Evolutionary conservation across 2,329 filamentous ascomycete species (phyloP).

Genomic region (Septoria linicola): DNA sequence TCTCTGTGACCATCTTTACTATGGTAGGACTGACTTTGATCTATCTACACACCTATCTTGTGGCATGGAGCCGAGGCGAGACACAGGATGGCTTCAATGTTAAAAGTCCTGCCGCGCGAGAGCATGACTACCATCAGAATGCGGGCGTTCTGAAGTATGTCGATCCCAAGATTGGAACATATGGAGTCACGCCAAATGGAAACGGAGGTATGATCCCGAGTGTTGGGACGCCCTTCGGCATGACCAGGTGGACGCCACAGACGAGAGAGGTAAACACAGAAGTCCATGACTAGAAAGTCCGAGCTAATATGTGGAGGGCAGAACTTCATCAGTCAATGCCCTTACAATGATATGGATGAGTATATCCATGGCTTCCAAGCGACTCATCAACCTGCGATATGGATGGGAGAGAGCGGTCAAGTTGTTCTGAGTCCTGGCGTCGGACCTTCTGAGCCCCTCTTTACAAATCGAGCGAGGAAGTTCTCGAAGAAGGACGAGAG

Average conservation of each 20-base stretch:
- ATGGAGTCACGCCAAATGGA: conserved; percentile 36
- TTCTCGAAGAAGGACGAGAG: conserved; percentile 47
- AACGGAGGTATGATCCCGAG: conserved; percentile 39
- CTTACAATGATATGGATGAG: conserved; percentile 47
- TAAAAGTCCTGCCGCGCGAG: too few species aligned
- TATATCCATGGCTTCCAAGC: conserved; percentile 52
- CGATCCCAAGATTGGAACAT: conserved; percentile 38
- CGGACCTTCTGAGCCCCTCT: conserved; percentile 37
- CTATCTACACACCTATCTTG: conserved; percentile 5
- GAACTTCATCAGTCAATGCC: conserved; percentile 53
- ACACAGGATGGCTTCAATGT: not conserved
- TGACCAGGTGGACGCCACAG: conserved; percentile 54
- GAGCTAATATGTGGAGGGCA: not conserved
- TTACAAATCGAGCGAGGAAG: conserved; percentile 44
- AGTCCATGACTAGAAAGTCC: not conserved
- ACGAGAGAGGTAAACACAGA: conserved; percentile 38
- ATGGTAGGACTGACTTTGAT: conserved; percentile 3
- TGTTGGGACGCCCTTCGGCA: conserved; percentile 46
- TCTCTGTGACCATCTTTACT: not conserved
- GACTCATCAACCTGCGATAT: conserved; percentile 54
- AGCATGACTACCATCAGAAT: conserved; percentile 28
- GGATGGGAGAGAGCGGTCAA: conserved; percentile 54
- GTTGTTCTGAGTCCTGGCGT: conserved; percentile 46
- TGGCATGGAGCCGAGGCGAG: conserved; percentile 6
- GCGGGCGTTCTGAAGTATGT: conserved; percentile 34